phyloP scores from a whole-genome alignment of 306 rosid genomes.

The Ceratonia siliqua region DNA sequence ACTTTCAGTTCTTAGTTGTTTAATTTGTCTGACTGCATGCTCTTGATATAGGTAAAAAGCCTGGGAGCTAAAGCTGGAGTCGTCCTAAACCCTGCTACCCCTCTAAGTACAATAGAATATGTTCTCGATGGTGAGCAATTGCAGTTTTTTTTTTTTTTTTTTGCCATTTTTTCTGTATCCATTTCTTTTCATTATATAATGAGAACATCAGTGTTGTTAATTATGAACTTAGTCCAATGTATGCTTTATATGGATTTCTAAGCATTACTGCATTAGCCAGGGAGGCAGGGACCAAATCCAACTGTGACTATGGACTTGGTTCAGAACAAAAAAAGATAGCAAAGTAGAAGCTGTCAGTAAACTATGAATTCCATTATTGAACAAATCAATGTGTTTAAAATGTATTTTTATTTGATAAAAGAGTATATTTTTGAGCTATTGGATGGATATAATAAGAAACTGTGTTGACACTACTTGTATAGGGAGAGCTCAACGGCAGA shows the following conservation, averaged over 20 bases:
- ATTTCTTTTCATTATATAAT: neutral
- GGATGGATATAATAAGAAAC: neutral
- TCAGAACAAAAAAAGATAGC: slow-evolving; percentile 4
- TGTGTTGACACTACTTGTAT: neutral
- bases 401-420: neutral
- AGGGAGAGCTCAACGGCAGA: neutral
- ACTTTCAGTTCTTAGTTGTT: neutral
- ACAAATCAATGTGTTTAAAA: slow-evolving; percentile 3
- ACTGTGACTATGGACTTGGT: slow-evolving; percentile 23
- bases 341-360: slow-evolving; percentile 1
- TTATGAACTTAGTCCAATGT: slow-evolving; percentile 10
- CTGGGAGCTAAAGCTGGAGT: slow-evolving; percentile 99
- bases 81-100: slow-evolving; percentile 92
- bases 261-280: too few species aligned
- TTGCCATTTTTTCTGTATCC: neutral
- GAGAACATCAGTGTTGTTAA: neutral
- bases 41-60: slow-evolving; percentile 72
- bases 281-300: slow-evolving; percentile 20
- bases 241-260: slow-evolving; percentile 14
- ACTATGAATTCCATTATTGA: neutral
- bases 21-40: slow-evolving; percentile 16
- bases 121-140: slow-evolving; percentile 84
- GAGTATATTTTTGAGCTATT: neutral
- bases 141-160: slow-evolving; percentile 17
- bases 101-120: slow-evolving; percentile 82